Evolutionary conservation across 768 basidiomycete genomes (phyloP), one percentile per base, ranked within the genome.

Genomic region (Collybia nuda): DNA sequence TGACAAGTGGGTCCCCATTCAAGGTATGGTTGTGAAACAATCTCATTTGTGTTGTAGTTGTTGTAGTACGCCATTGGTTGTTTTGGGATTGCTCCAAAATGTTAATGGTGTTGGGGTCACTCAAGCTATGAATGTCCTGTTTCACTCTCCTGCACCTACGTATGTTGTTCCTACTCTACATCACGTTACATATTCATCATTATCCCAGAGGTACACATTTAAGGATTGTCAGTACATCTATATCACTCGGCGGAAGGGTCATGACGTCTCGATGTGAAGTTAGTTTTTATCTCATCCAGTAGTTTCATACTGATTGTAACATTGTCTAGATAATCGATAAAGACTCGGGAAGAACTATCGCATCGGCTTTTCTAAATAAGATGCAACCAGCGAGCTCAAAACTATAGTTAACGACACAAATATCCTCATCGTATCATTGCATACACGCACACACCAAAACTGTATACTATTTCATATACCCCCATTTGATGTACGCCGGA

Each of bases 231-330:
- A 85, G 82, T 56, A 82, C 80, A 2, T 86, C 85, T 4, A 74
- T 88, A 40, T 78, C 84, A 3, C 69, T 88, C 51, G 86, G 85
- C n/a, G 75, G 80, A 3, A 72, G 84, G 19, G 78, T 87, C 32
- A 88, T 89, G 86, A 77, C 79, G 40, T 81, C 85, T 32, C 71
- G 84, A 53, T 88, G 87, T 58, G 85, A 88, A 75, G 86, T 86
- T 56, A 53, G 75, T 64, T 40, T 48, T 44, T 48, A 40, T 46
- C 38, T 51, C 41, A 28, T 26, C 15, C 29, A 53, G 37, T 47
- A 46, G 21, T 54, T 49, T 22, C 35, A 40, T 46, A 26, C 35
- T 38, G 26, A 24, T 22, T 42, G 49, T 26, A 50, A 32, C 6
- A 23, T 44, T 26, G 23, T 29, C 26, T 40, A 88, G 85, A 72